Conservation (phyloP, 2,329 filamentous ascomycete species). For the Ascochyta koolunga region DNA sequence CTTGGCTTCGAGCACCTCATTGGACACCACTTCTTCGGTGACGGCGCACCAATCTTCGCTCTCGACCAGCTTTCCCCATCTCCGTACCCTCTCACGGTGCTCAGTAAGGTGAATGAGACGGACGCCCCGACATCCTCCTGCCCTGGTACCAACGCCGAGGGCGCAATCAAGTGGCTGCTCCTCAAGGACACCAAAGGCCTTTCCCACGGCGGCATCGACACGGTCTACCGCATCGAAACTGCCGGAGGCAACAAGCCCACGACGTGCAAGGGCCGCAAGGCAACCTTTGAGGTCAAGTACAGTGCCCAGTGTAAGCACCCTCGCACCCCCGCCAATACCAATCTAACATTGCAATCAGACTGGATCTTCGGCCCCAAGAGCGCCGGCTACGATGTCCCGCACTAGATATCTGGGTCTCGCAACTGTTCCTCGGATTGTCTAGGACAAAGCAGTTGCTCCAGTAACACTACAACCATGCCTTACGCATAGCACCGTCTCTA, state of each 20-base stretch:
- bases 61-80: conserved; percentile 52
- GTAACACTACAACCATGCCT: neutral
- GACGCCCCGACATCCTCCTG: conserved; percentile 57
- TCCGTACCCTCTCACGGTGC: conserved; percentile 50
- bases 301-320: conserved; percentile 44
- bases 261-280: conserved; percentile 46
- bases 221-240: conserved; percentile 57
- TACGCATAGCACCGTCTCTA: neutral
- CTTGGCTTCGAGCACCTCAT: conserved; percentile 51
- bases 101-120: conserved; percentile 57
- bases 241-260: conserved; percentile 52
- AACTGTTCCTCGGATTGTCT: neutral
- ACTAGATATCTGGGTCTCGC: neutral
- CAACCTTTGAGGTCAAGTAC: conserved; percentile 51
- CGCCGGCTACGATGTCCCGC: neutral
- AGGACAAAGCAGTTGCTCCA: neutral
- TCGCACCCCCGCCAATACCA: neutral
- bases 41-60: conserved; percentile 64
- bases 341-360: neutral
- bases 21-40: conserved; percentile 72
- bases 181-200: conserved; percentile 49
- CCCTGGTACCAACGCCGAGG: conserved; percentile 44
- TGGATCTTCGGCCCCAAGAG: conserved; percentile 19
- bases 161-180: conserved; percentile 56
- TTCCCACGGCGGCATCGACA: conserved; percentile 49